Evolutionary conservation across 202 grass and related monocot species (phyloP), one percentile per base, ranked within the genome.

Genomic region (Saccharum hybrid): DNA sequence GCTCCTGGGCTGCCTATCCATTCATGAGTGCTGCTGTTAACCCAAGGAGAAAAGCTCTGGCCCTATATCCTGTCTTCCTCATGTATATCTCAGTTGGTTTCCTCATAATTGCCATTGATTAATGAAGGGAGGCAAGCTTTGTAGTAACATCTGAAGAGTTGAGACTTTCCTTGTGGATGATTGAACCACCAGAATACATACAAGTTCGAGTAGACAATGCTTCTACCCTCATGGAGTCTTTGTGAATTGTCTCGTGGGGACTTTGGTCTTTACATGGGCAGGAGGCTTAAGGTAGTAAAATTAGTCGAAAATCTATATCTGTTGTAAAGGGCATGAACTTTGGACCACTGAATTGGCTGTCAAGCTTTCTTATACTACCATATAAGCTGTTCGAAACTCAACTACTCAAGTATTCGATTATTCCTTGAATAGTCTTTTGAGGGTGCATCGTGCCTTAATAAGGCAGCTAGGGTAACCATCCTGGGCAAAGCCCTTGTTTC

Each of bases 1-100:
- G 96, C 81, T 96, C 93, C 43, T 99, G 96, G 96, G 96, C 96
- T 51, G 96, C 96, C 4, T 99, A 99, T 86, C 96, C 96, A 3
- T 99, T 99, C 87, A 99, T 99, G 96, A 99, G 96, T 70, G 93
- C 96, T 63, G 96, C 96, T 33, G 93, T 99, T 63, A 94, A 92
- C 85, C 93, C 91, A 83, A 94, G 96, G 80, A 93, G 96, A 85
- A 99, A 99, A 66, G 96, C 96, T 79, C 82, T 99, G 79, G 93
- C 96, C 38, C 68, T 91, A 31, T 96, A 99, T 86, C 96, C 96
- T 5, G 96, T 99, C 5, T 96, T 94, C 83, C 96, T 99, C 63
- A 96, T 99, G 93, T 99, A 99, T 67, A 90, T 96, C 76, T 99
- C 96, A 52, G 96, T 99, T 19, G 93, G 89, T 23, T 99, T 99